phyloP scores from a whole-genome alignment of 2,329 filamentous ascomycete species.

The Botrytis deweyae region DNA sequence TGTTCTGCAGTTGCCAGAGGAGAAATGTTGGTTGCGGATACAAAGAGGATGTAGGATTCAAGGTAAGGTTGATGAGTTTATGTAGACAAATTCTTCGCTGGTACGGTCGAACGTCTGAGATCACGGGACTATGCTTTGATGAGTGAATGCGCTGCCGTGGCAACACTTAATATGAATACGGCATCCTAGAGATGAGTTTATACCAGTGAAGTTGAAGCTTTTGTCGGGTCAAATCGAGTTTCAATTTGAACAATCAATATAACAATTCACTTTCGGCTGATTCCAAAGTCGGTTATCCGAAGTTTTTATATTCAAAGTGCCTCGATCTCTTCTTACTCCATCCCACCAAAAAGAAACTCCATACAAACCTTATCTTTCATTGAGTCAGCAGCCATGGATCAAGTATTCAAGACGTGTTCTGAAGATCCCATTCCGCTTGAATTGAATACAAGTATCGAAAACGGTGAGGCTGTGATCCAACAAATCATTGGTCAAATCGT shows the following conservation, averaged over 20 bases:
- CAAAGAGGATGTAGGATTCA: neutral
- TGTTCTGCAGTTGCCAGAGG: too few relatives aligned
- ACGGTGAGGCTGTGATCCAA: neutral
- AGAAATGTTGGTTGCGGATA: neutral
- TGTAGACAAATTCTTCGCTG: neutral
- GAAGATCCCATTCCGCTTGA: too few relatives aligned
- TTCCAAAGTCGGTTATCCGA: neutral
- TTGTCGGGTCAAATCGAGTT: neutral
- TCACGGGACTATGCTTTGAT: neutral
- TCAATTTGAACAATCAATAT: rapidly evolving
- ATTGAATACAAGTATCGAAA: neutral
- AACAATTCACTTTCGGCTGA: neutral
- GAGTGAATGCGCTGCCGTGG: neutral
- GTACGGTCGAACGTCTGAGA: neutral
- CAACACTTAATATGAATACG: neutral
- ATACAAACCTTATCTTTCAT: neutral
- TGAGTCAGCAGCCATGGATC: neutral
- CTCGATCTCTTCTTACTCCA: neutral
- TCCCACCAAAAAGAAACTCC: neutral
- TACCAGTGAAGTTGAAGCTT: rapidly evolving
- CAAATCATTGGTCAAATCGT: neutral
- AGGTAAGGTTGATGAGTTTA: neutral
- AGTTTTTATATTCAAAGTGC: neutral
- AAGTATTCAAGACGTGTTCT: neutral
- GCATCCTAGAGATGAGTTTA: neutral